Base-by-base conservation (phyloP, 2,329 filamentous ascomycete species). In the Cercospora sojina region DNA sequence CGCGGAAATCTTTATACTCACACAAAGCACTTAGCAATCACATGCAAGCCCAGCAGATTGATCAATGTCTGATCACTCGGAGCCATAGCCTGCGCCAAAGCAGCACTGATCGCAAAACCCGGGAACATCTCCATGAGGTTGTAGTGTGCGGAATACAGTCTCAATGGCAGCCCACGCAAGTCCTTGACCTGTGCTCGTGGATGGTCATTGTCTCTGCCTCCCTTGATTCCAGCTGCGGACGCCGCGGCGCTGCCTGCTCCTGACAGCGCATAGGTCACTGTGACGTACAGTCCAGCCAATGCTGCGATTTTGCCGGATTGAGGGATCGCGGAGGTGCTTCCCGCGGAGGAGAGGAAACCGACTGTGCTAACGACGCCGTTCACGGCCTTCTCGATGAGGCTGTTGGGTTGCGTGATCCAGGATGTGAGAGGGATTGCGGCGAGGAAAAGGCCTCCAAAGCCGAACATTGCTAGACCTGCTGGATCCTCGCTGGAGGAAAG, bases 1-100 rank as follows among this genome's bases (percentile, higher is more conserved):
- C 35, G 25, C 5, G 4, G 16, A 18, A 43, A 8, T 27, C 23
- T 16, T 10, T 32, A 7, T 6, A 69, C 71, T 72, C 67, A 74
- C 70, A 75, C 62, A 61, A 75, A 73, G 25, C 69, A 64, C 70
- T 75, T 75, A 32, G 66, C 64, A 49, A 75, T 67, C 18, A 75
- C 74, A 67, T 75, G 74, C 67, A 75, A 64, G 61, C 74, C 74
- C n/a, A 75, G 58, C 71, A 75, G 62, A 57, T 74, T 75, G 38
- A 74, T 70, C 59, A 75, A 62, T 13, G 49, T 66, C 67, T 73
- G 71, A 65, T 75, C 74, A 16, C 65, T 67, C 2, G 74, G 74
- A 27, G 74, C 73, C 23, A 74, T 71, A n/a, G 68, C 71, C 65
- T 74, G 72, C n/a, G 73, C 66, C 59, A 75, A 55, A 10, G 73